phyloP scores from a whole-genome alignment of 352 stramenopile species.

The Pythium biforme region DNA sequence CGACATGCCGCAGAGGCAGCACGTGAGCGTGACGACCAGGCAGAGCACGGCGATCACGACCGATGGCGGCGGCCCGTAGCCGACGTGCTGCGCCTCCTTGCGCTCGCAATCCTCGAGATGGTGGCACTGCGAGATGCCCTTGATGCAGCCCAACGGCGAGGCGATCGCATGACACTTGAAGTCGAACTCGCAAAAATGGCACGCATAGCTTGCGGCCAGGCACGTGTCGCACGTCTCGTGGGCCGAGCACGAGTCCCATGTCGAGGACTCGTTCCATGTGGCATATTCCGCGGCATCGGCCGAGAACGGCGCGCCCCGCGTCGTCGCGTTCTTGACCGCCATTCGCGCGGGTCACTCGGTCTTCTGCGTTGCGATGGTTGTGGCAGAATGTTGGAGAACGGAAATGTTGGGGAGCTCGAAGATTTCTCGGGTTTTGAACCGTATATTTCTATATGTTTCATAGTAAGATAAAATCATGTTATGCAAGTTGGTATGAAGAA shows the following conservation, averaged over 20 bases:
- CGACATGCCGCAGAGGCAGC: conserved; percentile 75
- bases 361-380: not conserved
- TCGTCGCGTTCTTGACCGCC: conserved; percentile 9
- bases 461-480: too few relatives aligned
- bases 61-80: conserved; percentile 74
- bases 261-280: conserved; percentile 18
- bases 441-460: not conserved
- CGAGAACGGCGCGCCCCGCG: conserved; percentile 3
- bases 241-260: conserved; percentile 40
- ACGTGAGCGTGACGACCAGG: conserved; percentile 78
- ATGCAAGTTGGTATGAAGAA: not conserved
- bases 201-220: conserved; percentile 67
- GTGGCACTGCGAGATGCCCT: conserved; percentile 76
- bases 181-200: conserved; percentile 83
- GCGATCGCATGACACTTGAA: conserved; percentile 83
- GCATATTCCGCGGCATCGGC: not conserved
- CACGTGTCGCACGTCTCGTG: conserved; percentile 79
- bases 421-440: not conserved
- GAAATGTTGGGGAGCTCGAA: not conserved
- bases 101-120: conserved; percentile 83
- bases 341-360: not conserved
- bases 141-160: conserved; percentile 59
- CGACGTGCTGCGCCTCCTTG: conserved; percentile 67
- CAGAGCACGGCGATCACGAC: conserved; percentile 85
- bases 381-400: not conserved